Evolutionary conservation across 2,329 filamentous ascomycete genomes (phyloP).

Genomic region (Sporothrix mexicana): DNA sequence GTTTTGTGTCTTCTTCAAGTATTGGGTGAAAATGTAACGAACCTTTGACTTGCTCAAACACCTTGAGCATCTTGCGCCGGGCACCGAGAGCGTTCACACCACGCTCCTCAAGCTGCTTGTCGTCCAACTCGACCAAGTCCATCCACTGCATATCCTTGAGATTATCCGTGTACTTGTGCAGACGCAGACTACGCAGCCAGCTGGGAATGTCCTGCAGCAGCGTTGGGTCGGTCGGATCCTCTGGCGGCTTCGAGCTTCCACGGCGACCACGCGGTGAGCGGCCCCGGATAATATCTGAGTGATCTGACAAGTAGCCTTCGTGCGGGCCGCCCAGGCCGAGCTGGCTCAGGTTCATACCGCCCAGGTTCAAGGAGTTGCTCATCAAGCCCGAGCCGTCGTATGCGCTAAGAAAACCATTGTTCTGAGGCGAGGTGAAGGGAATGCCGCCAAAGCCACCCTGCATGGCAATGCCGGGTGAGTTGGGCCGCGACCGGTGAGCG

Average conservation of each 20-base stretch:
- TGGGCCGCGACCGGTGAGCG: slow-evolving; percentile 81
- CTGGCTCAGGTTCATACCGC: slow-evolving; percentile 68
- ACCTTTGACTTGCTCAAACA: slow-evolving; percentile 95
- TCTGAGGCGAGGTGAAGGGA: slow-evolving; percentile 85
- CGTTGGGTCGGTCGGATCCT: slow-evolving; percentile 91
- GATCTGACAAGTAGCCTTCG: slow-evolving; percentile 91
- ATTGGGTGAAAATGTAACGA: slow-evolving; percentile 38
- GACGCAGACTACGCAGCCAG: slow-evolving; percentile 90
- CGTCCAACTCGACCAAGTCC: slow-evolving; percentile 88
- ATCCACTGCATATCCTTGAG: slow-evolving; percentile 97
- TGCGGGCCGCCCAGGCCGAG: slow-evolving; percentile 71
- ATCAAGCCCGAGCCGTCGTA: slow-evolving; percentile 78
- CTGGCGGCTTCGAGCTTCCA: slow-evolving; percentile 95
- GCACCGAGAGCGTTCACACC: slow-evolving; percentile 96
- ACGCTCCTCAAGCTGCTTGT: slow-evolving; percentile 88
- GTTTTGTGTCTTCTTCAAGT: background rate
- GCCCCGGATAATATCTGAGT: slow-evolving; percentile 88
- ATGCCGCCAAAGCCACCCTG: slow-evolving; percentile 68
- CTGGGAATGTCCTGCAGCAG: slow-evolving; percentile 93
- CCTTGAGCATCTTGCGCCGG: slow-evolving; percentile 97
- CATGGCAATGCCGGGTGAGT: slow-evolving; percentile 85
- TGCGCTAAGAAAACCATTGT: slow-evolving; percentile 90
- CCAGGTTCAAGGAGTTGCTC: slow-evolving; percentile 66
- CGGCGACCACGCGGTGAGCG: slow-evolving; percentile 89
- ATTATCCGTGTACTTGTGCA: slow-evolving; percentile 99